A percentile compares a stretch with the other conserved stretches of the same genome.
phyloP scores from a whole-genome alignment of 352 stramenopile species.

The Phytophthora pistaciae region DNA sequence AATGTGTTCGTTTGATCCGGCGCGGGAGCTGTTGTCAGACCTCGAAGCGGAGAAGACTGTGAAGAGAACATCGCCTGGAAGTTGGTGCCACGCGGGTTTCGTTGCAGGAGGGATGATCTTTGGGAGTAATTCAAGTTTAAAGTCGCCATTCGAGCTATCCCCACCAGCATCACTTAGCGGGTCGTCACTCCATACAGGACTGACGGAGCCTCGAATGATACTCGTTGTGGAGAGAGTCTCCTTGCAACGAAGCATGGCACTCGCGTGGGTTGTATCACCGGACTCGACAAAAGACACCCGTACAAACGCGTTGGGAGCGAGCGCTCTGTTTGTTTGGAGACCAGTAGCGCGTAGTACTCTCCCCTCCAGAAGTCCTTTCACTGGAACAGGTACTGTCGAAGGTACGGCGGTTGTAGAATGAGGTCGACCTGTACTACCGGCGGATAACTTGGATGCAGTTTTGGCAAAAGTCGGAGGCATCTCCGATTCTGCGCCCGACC shows the following conservation, averaged over 20 bases:
- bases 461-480: constrained; percentile 54
- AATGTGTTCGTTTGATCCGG: constrained; percentile 53
- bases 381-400: constrained; percentile 17
- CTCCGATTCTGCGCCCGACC: constrained; percentile 56
- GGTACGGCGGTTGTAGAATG: neutral
- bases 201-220: constrained; percentile 19
- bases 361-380: constrained; percentile 53
- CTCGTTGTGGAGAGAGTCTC: constrained; percentile 51
- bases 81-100: constrained; percentile 51
- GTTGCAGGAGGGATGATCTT: constrained; percentile 24
- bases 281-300: constrained; percentile 65
- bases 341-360: constrained; percentile 52
- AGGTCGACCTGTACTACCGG: neutral
- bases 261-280: constrained; percentile 22
- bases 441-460: neutral
- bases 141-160: constrained; percentile 22
- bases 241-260: constrained; percentile 78
- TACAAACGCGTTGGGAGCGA: constrained; percentile 51
- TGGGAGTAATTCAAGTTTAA: constrained; percentile 62
- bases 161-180: constrained; percentile 5
- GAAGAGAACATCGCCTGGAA: constrained; percentile 72
- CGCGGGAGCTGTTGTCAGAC: constrained; percentile 9
- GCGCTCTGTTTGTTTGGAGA: constrained; percentile 29
- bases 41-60: constrained; percentile 53
- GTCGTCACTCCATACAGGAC: constrained; percentile 64